phyloP scores from a whole-genome alignment of 352 stramenopile genomes.

The Phytophthora sojae region DNA sequence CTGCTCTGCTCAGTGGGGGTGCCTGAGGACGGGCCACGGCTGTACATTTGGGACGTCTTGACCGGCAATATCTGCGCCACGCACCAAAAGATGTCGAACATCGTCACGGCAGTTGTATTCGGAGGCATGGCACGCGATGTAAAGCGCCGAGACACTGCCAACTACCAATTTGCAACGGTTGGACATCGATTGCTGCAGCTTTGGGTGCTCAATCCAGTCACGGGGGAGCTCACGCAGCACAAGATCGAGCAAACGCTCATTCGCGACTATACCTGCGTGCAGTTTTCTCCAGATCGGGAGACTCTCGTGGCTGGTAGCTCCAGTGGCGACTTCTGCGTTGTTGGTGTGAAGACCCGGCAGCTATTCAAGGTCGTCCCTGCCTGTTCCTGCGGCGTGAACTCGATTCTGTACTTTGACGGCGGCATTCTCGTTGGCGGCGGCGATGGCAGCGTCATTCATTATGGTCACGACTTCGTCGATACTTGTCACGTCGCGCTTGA shows the following conservation, averaged over 20 bases:
- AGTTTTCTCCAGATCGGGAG: conserved; percentile 85
- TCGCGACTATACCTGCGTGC: conserved; percentile 85
- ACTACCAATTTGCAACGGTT: conserved; percentile 91
- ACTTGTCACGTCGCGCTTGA: conserved; percentile 74
- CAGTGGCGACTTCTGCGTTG: conserved; percentile 88
- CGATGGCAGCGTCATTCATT: conserved; percentile 87
- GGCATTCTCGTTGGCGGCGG: conserved; percentile 83
- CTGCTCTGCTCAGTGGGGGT: conserved; percentile 85
- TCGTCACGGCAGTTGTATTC: conserved; percentile 74
- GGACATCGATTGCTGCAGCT: conserved; percentile 74
- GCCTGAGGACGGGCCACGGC: conserved; percentile 75
- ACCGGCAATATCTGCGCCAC: conserved; percentile 91
- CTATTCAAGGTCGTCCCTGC: conserved; percentile 77
- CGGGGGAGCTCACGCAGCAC: conserved; percentile 70
- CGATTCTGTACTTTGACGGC: conserved; percentile 54
- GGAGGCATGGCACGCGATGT: conserved; percentile 90
- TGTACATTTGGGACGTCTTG: conserved; percentile 92
- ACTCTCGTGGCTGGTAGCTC: conserved; percentile 87
- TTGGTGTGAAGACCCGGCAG: conserved; percentile 77
- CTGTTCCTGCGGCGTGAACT: conserved; percentile 83
- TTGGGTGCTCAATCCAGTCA: conserved; percentile 90
- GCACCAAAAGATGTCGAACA: conserved; percentile 71
- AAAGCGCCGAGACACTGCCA: conserved; percentile 88
- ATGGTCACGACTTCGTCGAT: conserved; percentile 79
- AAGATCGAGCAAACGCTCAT: conserved; percentile 83